Conservation (phyloP, 208 protist species). For the Tritrichomonas musculus region DNA sequence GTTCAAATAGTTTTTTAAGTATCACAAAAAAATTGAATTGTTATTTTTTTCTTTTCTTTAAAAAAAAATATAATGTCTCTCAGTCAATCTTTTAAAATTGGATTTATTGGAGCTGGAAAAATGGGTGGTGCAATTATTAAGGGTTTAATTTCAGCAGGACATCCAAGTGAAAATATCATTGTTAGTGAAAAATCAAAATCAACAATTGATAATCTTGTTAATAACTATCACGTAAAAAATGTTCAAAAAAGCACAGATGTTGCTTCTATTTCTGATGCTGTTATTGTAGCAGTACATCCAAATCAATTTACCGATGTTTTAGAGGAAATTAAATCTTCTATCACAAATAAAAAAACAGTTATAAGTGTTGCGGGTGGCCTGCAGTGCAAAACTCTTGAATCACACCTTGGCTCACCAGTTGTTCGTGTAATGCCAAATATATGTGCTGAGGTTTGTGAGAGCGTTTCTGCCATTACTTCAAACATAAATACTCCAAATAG, state of each 20-base stretch:
- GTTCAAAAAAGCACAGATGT: conserved; percentile 56
- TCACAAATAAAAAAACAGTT: conserved; percentile 57
- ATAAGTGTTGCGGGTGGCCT: conserved; percentile 79
- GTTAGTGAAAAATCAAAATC: conserved; percentile 51
- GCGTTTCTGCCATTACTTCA: conserved; percentile 58
- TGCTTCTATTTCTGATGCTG: conserved; percentile 59
- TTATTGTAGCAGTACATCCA: conserved; percentile 82
- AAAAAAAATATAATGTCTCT: no score
- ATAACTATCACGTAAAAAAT: conserved; percentile 55
- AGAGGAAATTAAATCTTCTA: conserved; percentile 48
- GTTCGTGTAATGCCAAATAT: conserved; percentile 89
- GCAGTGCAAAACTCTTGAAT: conserved; percentile 62
- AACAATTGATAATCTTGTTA: conserved; percentile 52
- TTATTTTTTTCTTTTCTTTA: no score
- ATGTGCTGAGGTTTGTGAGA: conserved; percentile 64
- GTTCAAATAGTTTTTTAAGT: no score
- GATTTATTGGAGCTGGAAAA: conserved; percentile 79
- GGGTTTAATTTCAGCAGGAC: conserved; percentile 19
- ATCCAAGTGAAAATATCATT: conserved; percentile 48
- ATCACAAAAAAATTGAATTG: no score
- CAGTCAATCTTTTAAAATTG: conserved; percentile 34
- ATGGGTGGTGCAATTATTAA: conserved; percentile 75
- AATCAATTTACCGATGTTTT: conserved; percentile 63
- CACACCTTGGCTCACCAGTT: conserved; percentile 60
- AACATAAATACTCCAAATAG: conserved; percentile 51